A percentile compares a stretch with the other conserved stretches of the same genome.
Conservation (phyloP, 345 rosid genomes). For the Camelina neglecta region DNA sequence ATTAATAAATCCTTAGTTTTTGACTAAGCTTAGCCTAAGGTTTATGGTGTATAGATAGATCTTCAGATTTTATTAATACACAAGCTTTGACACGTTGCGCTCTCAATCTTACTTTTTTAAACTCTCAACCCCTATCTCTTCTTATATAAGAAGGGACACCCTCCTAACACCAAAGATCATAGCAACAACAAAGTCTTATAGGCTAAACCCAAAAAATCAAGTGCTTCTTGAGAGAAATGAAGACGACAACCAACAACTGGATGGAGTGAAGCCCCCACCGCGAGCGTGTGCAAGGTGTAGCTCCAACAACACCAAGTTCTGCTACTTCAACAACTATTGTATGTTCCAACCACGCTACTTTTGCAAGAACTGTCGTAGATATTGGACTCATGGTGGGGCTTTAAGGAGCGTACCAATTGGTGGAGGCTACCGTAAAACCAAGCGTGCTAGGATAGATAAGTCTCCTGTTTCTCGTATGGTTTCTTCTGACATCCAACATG, state of each 20-base stretch:
- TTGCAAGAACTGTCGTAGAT: conserved; percentile 34
- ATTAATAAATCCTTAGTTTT: conserved; percentile 10
- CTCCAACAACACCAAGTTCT: conserved; percentile 36
- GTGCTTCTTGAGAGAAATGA: background rate
- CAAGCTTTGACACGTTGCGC: conserved; percentile 31
- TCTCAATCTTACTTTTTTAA: conserved; percentile 27
- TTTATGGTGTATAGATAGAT: conserved; percentile 14
- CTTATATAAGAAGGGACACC: conserved; percentile 15
- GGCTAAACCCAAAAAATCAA: background rate
- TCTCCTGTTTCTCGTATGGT: conserved; percentile 15
- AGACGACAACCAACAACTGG: conserved; percentile 4
- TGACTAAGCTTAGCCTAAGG: conserved; percentile 19
- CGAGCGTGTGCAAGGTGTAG: conserved; percentile 36
- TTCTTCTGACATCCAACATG: conserved; percentile 14
- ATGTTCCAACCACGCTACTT: conserved; percentile 28
- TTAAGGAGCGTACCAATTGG: conserved; percentile 37
- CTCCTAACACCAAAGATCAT: conserved; percentile 9
- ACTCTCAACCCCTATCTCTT: conserved; percentile 2
- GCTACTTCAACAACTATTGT: conserved; percentile 37
- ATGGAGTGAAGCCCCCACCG: conserved; percentile 25
- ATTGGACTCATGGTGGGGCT: conserved; percentile 43
- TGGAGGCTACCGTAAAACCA: conserved; percentile 15
- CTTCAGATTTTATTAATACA: conserved; percentile 20
- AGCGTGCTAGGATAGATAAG: background rate
- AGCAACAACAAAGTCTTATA: background rate